Evolutionary conservation across 805 yeast genomes (phyloP).

Genomic region (Myxozyma udenii): DNA sequence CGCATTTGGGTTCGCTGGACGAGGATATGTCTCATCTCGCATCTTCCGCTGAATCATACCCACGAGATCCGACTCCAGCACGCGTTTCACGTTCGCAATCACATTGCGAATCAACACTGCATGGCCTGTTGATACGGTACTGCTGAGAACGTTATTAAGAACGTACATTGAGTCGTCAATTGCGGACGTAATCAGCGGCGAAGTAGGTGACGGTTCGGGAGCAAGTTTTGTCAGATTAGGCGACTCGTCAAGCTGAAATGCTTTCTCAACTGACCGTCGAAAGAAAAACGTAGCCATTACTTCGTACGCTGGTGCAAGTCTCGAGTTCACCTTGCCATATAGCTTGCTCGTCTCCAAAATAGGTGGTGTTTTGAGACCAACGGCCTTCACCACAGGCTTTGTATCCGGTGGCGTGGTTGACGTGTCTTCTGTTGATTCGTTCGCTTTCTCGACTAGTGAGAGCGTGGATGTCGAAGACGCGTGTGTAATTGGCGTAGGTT

Average conservation of each 20-base stretch:
- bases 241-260: conserved; percentile 72
- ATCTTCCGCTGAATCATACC: conserved; percentile 53
- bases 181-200: conserved; percentile 60
- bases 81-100: conserved; percentile 53
- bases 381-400: conserved; percentile 6
- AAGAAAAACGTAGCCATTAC: conserved; percentile 62
- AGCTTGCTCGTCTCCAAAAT: conserved; percentile 56
- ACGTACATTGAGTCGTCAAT: conserved; percentile 81
- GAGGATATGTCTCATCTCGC: conserved; percentile 44
- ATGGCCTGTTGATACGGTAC: conserved; percentile 71
- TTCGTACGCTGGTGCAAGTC: conserved; percentile 62
- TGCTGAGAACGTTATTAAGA: conserved; percentile 62
- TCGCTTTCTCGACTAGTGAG: no score
- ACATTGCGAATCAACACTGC: conserved; percentile 52
- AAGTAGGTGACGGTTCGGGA: conserved; percentile 49
- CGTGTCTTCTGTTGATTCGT: not conserved
- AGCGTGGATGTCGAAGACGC: not conserved
- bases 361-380: conserved; percentile 43
- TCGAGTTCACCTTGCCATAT: conserved; percentile 51
- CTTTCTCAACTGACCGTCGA: conserved; percentile 74
- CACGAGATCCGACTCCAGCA: conserved; percentile 62
- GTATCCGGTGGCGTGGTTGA: not conserved
- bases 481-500: not conserved
- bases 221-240: conserved; percentile 52
- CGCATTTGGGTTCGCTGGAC: conserved; percentile 13